Conservation (phyloP, 345 rosid species). For the Gossypium turneri region DNA sequence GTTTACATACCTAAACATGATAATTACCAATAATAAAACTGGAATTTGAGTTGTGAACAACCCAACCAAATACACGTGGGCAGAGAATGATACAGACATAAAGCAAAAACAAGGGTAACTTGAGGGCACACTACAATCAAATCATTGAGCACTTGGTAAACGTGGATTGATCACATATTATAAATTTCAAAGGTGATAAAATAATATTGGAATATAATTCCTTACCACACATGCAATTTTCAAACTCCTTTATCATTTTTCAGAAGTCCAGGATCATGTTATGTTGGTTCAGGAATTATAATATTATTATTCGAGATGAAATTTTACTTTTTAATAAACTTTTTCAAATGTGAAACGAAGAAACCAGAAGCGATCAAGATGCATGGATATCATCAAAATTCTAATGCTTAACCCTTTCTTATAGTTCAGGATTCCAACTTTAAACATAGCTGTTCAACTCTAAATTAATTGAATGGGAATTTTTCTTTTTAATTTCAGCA, state of each 20-base stretch:
- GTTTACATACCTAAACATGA: too few species aligned
- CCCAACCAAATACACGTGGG: too few species aligned
- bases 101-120: background rate
- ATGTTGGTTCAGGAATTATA: background rate
- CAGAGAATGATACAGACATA: too few species aligned
- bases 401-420: too few species aligned
- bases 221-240: background rate
- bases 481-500: background rate
- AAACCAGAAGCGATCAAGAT: background rate
- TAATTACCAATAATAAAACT: too few species aligned
- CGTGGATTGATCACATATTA: background rate
- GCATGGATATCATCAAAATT: background rate
- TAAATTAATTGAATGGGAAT: too few species aligned
- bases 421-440: too few species aligned
- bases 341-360: background rate
- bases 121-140: slow-evolving; percentile 11
- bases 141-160: slow-evolving; percentile 9
- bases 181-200: slow-evolving; percentile 21
- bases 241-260: background rate
- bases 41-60: too few species aligned
- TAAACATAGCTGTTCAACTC: too few species aligned
- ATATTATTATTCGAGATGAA: background rate
- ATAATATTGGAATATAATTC: slow-evolving; percentile 13
- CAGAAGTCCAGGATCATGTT: background rate
- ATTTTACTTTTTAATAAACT: background rate